phyloP scores from a whole-genome alignment of 2,329 filamentous ascomycete species.

The Neonectria neomacrospora region DNA sequence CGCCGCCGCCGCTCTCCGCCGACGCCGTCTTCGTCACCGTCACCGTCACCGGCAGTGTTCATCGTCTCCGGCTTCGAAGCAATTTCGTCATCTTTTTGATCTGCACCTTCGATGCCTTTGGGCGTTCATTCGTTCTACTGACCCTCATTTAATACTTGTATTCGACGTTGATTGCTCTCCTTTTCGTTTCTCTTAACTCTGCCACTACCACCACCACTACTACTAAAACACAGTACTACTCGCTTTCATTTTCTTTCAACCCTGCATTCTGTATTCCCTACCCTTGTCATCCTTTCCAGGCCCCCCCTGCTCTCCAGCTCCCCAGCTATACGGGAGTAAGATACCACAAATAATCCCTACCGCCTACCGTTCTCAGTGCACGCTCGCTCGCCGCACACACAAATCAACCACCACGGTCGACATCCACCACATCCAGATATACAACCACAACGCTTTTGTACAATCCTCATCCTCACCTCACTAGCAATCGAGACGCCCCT shows the following conservation, averaged over 20 bases:
- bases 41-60: background rate
- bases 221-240: background rate
- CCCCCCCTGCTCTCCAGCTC: background rate
- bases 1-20: background rate
- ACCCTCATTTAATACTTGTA: background rate
- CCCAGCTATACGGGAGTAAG: conserved; percentile 12
- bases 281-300: background rate
- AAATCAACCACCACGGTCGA: background rate
- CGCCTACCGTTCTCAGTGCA: background rate
- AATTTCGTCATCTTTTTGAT: background rate
- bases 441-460: background rate
- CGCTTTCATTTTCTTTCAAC: background rate
- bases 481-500: conserved; percentile 5
- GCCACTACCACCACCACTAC: background rate
- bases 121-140: background rate
- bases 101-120: background rate
- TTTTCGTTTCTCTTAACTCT: background rate
- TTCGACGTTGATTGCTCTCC: background rate
- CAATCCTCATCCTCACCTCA: background rate
- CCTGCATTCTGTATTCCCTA: background rate
- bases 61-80: background rate
- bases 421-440: background rate
- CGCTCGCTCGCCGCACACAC: background rate
- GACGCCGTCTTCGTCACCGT: conserved; percentile 1
- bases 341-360: conserved; percentile 1